Evolutionary conservation across 2,329 filamentous ascomycete species (phyloP).

Genomic region (Fonsecaea pedrosoi): DNA sequence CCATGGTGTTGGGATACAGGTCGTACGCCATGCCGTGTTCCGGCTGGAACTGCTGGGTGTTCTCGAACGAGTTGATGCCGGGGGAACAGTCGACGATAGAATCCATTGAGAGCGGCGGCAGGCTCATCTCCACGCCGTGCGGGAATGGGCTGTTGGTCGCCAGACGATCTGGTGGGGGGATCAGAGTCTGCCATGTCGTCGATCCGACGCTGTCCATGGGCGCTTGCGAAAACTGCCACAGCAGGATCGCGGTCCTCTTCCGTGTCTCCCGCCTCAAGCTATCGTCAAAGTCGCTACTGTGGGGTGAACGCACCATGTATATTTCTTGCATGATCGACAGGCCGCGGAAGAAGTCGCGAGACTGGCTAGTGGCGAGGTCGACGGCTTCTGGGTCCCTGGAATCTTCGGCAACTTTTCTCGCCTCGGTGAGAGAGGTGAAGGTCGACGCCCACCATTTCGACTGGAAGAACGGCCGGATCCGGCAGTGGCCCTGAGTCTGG

Average conservation of each 20-base stretch:
- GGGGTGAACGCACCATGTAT: constrained; percentile 43
- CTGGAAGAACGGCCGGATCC: constrained; percentile 52
- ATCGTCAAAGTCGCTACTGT: constrained; percentile 41
- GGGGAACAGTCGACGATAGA: constrained; percentile 32
- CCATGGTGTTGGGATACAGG: constrained; percentile 22
- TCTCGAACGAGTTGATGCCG: constrained; percentile 25
- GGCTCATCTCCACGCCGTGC: constrained; percentile 26
- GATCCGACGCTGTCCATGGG: constrained; percentile 49
- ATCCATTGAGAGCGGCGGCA: constrained; percentile 39
- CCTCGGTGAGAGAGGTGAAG: constrained; percentile 52
- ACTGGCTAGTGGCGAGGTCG: constrained; percentile 46
- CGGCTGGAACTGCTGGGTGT: constrained; percentile 24
- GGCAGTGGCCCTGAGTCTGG: constrained; percentile 40
- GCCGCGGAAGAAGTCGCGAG: constrained; percentile 48
- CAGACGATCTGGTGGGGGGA: constrained; percentile 46
- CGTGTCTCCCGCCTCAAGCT: constrained; percentile 40
- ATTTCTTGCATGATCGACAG: constrained; percentile 56
- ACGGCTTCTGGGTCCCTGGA: constrained; percentile 44
- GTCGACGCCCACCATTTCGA: constrained; percentile 54
- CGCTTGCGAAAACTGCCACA: constrained; percentile 57
- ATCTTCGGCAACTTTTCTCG: constrained; percentile 49
- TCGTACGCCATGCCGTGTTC: constrained; percentile 22
- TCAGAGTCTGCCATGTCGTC: constrained; percentile 54
- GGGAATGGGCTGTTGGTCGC: constrained; percentile 49
- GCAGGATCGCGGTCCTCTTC: constrained; percentile 52